These are phyloP conservation scores for Logfia minima DNA, from an alignment of 129 eudicot species.

Conservation along the genomic window DNA sequence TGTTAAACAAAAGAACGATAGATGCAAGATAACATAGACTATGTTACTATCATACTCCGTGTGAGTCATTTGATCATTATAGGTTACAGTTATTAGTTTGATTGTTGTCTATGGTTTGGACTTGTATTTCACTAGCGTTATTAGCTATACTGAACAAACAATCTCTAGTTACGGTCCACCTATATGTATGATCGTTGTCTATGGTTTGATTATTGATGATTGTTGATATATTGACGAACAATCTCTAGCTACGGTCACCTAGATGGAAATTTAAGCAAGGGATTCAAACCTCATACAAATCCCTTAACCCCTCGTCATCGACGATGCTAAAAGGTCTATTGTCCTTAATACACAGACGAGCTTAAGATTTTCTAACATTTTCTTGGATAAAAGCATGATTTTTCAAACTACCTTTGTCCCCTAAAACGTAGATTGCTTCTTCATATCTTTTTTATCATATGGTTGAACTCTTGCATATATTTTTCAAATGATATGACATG, in stretches of 20 bases:
- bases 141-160: too few species aligned
- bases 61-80: too few species aligned
- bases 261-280: background rate
- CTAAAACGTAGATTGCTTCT: background rate
- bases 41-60: too few species aligned
- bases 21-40: too few species aligned
- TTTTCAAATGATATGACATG: background rate
- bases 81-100: too few species aligned
- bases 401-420: background rate
- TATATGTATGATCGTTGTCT: too few species aligned
- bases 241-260: slow-evolving; percentile 2
- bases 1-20: too few species aligned
- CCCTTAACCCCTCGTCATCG: background rate
- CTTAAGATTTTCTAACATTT: background rate
- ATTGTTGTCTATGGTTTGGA: too few species aligned
- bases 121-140: too few species aligned
- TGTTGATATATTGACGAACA: background rate
- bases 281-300: slow-evolving; percentile 9
- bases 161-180: too few species aligned
- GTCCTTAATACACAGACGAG: background rate
- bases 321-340: slow-evolving; percentile 12
- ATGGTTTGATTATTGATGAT: background rate
- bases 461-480: background rate
- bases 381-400: background rate
- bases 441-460: background rate